Base-by-base conservation (phyloP, 108 stramenopile species). In the Fistulifera pelliculosa region DNA sequence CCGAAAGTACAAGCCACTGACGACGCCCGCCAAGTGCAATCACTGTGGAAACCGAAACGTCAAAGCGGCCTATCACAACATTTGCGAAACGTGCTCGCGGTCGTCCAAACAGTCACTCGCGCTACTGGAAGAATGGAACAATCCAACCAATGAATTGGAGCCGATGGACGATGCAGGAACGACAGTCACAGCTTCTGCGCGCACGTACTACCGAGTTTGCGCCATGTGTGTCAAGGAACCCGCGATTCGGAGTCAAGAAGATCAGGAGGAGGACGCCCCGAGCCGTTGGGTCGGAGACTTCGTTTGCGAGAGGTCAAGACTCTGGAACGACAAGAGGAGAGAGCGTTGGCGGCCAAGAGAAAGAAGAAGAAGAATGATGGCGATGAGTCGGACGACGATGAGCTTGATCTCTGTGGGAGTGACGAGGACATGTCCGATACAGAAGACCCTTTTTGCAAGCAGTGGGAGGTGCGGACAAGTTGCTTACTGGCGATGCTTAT, bases 1-100 rank as follows among this genome's bases (percentile, higher is more conserved):
- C 69, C 79, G 92, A 55, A 94, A 94, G 67, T 94, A 94, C 80
- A 94, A 88, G 64, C 86, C 92, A 31, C 41, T 70, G 39, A 84
- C 85, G 25, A 80, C 81, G 56, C 84, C 80, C 1, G 70, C 77
- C 23, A 90, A 80, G 50, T 94, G 92, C 69, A 87, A 90, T 56
- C 41, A 70, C 0, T 94, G 88, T 58, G 28, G 48, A 27, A 61
- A 63, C 23, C 70, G 70, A 38, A 83, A 81, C 49, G 69, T 94
- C 47, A 56, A 41, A 55, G 76, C 85, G 11, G 92, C 92, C 21
- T 94, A 94, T 62, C 92, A 94, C 61, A 87, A 83, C 0, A 76
- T 94, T 42, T 94, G 92, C 65, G 69, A 59, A 43, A 66, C 65
- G 1, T 93, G 91, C 58, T 69, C 79, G 0, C 60, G 53, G 25